These are phyloP conservation scores for Funneliformis geosporum DNA, from an alignment of 192 early-diverging fungal species.

Conservation along the genomic window DNA sequence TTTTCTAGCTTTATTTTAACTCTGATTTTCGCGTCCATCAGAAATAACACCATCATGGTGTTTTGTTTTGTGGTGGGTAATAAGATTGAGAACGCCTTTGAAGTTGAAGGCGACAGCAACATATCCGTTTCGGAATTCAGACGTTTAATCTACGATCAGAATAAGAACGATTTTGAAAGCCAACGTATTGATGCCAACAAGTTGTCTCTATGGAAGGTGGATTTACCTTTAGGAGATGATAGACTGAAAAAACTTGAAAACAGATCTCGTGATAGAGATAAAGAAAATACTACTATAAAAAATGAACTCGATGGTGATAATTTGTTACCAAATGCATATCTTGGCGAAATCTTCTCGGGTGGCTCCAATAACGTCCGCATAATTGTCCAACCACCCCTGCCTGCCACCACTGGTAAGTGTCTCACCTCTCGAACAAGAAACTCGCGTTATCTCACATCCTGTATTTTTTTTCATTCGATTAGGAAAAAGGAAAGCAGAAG, in stretches of 20 bases:
- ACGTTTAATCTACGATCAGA: slow-evolving; percentile 12
- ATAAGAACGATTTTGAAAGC: slow-evolving; percentile 10
- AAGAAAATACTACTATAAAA: slow-evolving; percentile 26
- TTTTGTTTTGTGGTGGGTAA: slow-evolving; percentile 29
- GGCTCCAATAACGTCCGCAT: slow-evolving; percentile 16
- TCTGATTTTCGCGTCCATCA: slow-evolving; percentile 16
- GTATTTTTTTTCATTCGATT: slow-evolving; percentile 11
- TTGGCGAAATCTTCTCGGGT: slow-evolving; percentile 17
- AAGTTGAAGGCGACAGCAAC: background rate
- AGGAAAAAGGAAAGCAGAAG: no score
- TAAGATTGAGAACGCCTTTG: background rate
- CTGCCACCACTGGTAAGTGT: background rate
- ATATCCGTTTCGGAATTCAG: slow-evolving; percentile 7
- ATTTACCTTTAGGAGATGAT: slow-evolving; percentile 5
- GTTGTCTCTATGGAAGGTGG: slow-evolving; percentile 10
- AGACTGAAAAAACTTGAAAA: slow-evolving; percentile 28
- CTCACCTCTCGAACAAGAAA: background rate
- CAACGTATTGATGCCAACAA: slow-evolving; percentile 18
- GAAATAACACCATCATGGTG: no score
- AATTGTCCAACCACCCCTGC: no score
- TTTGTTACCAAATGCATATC: slow-evolving; percentile 5
- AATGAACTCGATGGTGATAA: slow-evolving; percentile 19
- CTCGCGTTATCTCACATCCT: background rate
- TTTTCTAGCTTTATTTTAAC: slow-evolving; percentile 20
- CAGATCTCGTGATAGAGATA: slow-evolving; percentile 6